Conservation (phyloP, 176 grass and related monocot species). For the Cocos nucifera region DNA sequence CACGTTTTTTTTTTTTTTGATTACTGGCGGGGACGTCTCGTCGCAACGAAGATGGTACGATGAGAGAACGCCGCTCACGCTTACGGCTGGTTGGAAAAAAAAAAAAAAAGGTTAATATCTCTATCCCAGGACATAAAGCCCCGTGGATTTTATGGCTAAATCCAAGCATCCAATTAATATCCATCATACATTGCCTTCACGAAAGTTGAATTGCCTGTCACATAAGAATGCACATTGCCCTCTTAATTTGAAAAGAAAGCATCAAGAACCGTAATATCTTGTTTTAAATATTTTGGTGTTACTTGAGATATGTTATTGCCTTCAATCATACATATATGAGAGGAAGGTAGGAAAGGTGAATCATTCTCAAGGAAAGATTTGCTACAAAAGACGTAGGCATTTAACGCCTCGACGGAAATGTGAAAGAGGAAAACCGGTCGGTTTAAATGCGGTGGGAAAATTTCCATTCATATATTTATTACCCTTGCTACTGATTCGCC, state of each 20-base stretch:
- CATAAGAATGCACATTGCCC: too few species aligned
- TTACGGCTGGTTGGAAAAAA: too few species aligned
- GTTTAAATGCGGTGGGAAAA: slow-evolving; percentile 5
- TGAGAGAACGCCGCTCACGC: too few species aligned
- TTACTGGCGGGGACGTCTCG: too few species aligned
- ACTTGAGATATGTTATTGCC: not conserved
- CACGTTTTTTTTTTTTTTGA: too few species aligned
- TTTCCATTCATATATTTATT: slow-evolving; percentile 5
- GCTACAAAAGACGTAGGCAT: not conserved
- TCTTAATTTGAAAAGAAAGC: too few species aligned
- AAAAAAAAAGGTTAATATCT: too few species aligned
- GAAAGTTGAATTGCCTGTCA: not conserved
- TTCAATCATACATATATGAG: too few species aligned
- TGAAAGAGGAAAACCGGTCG: not conserved
- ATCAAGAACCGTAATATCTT: too few species aligned
- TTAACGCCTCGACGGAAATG: not conserved
- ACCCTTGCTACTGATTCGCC: not conserved
- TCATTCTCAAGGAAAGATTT: not conserved
- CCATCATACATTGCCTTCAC: not conserved
- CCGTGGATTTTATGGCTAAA: too few species aligned
- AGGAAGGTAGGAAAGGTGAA: not conserved
- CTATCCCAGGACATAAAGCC: too few species aligned
- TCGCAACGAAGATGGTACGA: too few species aligned
- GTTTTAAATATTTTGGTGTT: not conserved
- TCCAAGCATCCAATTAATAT: not conserved